A percentile compares a stretch with the other conserved stretches of the same genome.
phyloP scores from a whole-genome alignment of 192 early-diverging fungal species.

The Phycomyces blakesleeanus region DNA sequence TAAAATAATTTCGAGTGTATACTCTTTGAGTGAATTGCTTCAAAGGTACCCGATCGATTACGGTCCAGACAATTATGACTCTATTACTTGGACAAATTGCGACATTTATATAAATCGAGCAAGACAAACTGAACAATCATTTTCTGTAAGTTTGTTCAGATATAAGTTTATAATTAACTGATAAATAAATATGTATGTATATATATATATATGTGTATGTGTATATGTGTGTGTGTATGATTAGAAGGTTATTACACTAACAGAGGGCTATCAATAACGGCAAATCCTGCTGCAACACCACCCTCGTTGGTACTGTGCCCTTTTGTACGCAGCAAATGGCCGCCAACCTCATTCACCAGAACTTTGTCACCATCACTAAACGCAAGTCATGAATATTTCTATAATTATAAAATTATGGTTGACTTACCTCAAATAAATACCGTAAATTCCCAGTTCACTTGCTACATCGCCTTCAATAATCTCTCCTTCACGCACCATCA shows the following conservation, averaged over 20 bases:
- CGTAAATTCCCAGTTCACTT: constrained; percentile 94
- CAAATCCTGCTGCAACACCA: constrained; percentile 93
- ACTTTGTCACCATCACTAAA: constrained; percentile 54
- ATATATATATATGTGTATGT: no score
- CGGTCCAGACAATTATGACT: no score
- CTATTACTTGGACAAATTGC: no score
- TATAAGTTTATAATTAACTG: no score
- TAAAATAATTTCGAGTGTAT: no score
- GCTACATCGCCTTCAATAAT: constrained; percentile 70
- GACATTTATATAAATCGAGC: no score
- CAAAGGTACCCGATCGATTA: no score
- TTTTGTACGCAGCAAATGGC: constrained; percentile 94
- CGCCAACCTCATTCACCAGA: constrained; percentile 72
- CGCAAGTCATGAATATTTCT: not conserved
- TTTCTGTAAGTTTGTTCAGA: no score
- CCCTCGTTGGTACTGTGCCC: constrained; percentile 81
- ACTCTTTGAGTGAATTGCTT: no score
- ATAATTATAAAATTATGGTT: not conserved
- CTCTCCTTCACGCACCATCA: constrained; percentile 76
- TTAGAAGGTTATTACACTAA: constrained; percentile 29
- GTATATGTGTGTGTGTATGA: no score
- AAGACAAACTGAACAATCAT: no score
- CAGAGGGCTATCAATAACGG: constrained; percentile 84
- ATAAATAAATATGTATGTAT: no score
- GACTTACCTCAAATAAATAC: constrained; percentile 76